A percentile compares a stretch with the other conserved stretches of the same genome.
Conservation (phyloP, 176 grass and related monocot species). For the Oryza glumipatula region DNA sequence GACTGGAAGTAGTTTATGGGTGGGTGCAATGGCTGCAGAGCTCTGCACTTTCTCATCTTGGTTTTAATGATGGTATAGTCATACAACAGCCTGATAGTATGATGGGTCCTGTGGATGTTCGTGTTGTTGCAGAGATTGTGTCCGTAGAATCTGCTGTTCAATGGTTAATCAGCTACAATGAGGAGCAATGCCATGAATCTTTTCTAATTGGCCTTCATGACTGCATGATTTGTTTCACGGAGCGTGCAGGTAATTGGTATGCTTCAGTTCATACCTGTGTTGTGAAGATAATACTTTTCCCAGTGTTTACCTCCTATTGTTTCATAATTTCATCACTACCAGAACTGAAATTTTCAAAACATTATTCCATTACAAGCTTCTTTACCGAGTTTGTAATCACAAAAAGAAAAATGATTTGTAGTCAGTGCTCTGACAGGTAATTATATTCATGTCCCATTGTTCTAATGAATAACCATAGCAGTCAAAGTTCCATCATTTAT, state of each 20-base stretch:
- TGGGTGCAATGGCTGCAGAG: constrained; percentile 66
- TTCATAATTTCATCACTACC: not conserved
- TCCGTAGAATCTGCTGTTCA: constrained; percentile 36
- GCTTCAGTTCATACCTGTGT: not conserved
- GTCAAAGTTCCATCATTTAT: not conserved
- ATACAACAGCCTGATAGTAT: constrained; percentile 24
- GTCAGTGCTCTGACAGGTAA: not conserved
- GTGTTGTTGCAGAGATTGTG: constrained; percentile 33
- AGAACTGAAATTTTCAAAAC: not conserved
- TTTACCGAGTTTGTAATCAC: not conserved
- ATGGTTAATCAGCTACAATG: constrained; percentile 52
- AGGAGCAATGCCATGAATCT: constrained; percentile 49
- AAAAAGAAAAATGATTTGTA: not conserved
- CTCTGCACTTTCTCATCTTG: constrained; percentile 55
- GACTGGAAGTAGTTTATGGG: constrained; percentile 57
- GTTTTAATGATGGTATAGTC: constrained; percentile 45
- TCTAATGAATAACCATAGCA: not conserved
- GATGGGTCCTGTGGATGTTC: constrained; percentile 30
- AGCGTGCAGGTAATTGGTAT: constrained; percentile 43
- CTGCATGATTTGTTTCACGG: constrained; percentile 54
- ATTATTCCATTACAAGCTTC: not conserved
- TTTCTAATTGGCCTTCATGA: constrained; percentile 57
- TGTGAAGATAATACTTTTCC: not conserved
- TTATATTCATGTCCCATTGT: not conserved
- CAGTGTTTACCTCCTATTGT: not conserved